Base-by-base conservation (phyloP, 768 basidiomycete species). In the Boletus rubropictus region DNA sequence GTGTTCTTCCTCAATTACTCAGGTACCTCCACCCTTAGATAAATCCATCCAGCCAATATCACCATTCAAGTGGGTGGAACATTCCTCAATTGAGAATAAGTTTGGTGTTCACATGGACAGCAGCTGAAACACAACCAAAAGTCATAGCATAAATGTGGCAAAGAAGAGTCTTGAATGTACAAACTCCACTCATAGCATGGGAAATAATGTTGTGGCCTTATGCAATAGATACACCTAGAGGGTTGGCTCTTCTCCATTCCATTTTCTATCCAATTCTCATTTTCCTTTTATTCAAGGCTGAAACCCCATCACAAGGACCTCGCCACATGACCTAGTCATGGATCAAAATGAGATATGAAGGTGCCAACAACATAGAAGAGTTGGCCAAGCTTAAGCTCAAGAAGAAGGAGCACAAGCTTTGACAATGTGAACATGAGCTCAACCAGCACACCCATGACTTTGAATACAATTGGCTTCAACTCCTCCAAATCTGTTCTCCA, bases 191-290 rank as follows among this genome's bases (percentile, higher is more conserved):
- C 72, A 64, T 33, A 82, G 78, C 51, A 74, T 58, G 39, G 77
- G 76, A 11, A 80, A 77, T 54, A 66, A 83, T 21, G 86, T 89
- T 37, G 82, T 86, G 35, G 78, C 79, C 2, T 80, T 90, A 73
- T 75, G 82, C 36, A 77, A 75, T 58, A 77, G 77, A 41, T 88
- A 84, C 53, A 72, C 78, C 18, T 72, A 67, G 34, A 70, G 64
- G 46, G 86, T 86, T 55, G 36, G 81, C 69, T 33, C 34, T 50
- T 12, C 44, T 53, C 21, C 33, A 17, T 36, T 6, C 50, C 33
- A 17, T 9, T 18, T 11, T 37, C 49, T 31, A 12, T 43, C 15
- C 44, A 20, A 27, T 49, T 46, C 35, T 55, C 40, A 17, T 32
- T 46, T 31, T 42, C 12, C 48, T 44, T 42, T 15, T 20, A 28